Evolutionary conservation across 495 filamentous ascomycete genomes (phyloP).

Genomic region (Lasiosphaeria miniovina): DNA sequence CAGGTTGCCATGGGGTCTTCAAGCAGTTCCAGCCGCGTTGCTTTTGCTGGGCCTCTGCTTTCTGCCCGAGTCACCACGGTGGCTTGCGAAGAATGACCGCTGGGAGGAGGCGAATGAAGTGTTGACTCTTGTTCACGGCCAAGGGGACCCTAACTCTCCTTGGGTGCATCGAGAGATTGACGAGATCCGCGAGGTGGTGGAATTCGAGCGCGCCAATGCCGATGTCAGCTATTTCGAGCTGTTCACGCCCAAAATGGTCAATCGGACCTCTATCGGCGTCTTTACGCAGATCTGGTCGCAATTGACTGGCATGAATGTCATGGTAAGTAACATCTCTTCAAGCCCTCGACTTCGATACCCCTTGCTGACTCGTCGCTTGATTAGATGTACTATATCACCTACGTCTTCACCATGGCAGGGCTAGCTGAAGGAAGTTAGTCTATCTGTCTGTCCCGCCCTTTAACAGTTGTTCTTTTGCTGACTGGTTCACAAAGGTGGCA

Average conservation of each 20-base stretch:
- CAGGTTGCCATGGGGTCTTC: constrained; percentile 73
- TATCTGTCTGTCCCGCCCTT: not conserved
- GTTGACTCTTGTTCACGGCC: constrained; percentile 63
- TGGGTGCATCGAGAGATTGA: constrained; percentile 63
- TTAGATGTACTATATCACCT: constrained; percentile 54
- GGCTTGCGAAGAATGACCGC: constrained; percentile 69
- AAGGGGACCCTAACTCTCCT: constrained; percentile 59
- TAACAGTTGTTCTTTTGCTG: not conserved
- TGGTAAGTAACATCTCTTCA: constrained; percentile 60
- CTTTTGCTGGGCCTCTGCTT: constrained; percentile 61
- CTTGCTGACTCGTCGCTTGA: constrained; percentile 15
- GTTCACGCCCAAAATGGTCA: constrained; percentile 68
- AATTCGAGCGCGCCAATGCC: constrained; percentile 61
- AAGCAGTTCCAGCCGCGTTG: constrained; percentile 67
- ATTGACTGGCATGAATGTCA: constrained; percentile 81
- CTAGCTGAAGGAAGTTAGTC: constrained; percentile 43
- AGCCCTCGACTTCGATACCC: constrained; percentile 24
- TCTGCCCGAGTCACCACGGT: constrained; percentile 74
- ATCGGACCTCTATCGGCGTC: constrained; percentile 69
- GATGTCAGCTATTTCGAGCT: constrained; percentile 69
- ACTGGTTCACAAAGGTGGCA: constrained; percentile 9
- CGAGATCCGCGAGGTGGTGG: constrained; percentile 67
- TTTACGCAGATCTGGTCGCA: constrained; percentile 86
- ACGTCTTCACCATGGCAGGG: constrained; percentile 72
- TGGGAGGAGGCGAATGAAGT: constrained; percentile 68